Base-by-base conservation (phyloP, 768 basidiomycete genomes). In the Tylopilus rubrobrunneus region DNA sequence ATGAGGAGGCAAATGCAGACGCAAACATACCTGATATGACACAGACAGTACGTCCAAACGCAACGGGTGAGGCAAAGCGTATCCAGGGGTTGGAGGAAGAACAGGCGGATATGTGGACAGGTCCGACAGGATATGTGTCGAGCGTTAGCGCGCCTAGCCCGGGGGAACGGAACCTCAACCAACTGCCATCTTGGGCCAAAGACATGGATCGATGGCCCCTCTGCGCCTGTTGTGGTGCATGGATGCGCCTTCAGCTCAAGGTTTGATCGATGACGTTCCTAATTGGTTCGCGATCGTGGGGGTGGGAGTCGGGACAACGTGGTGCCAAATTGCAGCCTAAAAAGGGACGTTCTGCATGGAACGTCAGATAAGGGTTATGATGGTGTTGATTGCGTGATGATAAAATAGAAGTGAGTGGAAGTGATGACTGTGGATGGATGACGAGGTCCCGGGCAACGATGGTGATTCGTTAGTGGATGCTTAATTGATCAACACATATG, bases 231-330 rank as follows among this genome's bases (percentile, higher is more conserved):
- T 60, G 43, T 7, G 50, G 62, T 37, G 21, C 10, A 51, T 31
- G 12, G 28, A 33, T 27, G 52, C 42, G 23, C 46, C 52, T 44
- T 25, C 4, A 49, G 25, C 21, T n/a, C 46, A 63, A 64, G 49
- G 62, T 63, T 63, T 48, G 36, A 61, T 64, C 51, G 48, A 61
- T 61, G 40, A 36, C 40, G 40, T 17, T 44, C 21, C 14, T 25
- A 50, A 63, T 60, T 48, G 62, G 52, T 44, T 36, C 42, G 6
- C 11, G 42, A n/a, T 36, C 62, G 62, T 62, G 62, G 50, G 62
- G 63, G 51, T 15, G 36, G 12, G 2, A 36, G 36, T 14, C 5
- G 52, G 57, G 5, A 52, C 17, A 60, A 51, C 37, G 31, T 62
- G 44, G 46, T n/a, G 23, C 57, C 52, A 48, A 29, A 33, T 19